Base-by-base conservation (phyloP, 164 flowering plant genomes). In the Macadamia integrifolia region DNA sequence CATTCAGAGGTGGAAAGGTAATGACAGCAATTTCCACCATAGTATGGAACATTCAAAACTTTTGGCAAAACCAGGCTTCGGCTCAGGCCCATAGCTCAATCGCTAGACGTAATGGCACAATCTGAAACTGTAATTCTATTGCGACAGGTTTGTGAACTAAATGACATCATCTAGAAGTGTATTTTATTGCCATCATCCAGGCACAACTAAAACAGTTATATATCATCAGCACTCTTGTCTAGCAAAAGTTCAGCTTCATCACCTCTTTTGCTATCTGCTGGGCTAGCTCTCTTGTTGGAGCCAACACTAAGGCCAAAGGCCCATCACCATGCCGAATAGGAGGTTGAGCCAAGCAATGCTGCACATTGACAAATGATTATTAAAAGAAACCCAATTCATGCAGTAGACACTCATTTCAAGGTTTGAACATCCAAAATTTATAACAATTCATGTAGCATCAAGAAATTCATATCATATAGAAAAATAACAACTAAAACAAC, bases 281-380 rank as follows among this genome's bases (percentile, higher is more conserved):
- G 18, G 92, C 88, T 58, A 84, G 87, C 73, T 87, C 92, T 76
- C 92, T 84, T 9, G 92, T 87, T 52, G 92, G 92, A 60, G 92
- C 85, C 62, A 85, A 67, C 11, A 87, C 86, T 59, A 87, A 69
- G 60, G 87, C 87, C 56, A 84, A 67, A 23, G 89, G 92, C 46
- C 88, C 88, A 76, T 83, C 86, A 70, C 87, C 85, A 58, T 84
- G 87, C 48, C 76, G 69, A 69, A 82, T 70, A 60, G 84, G 80
- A 64, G 83, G 67, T 73, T 85, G 87, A 58, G 83, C 82, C 76
- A 85, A 73, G 74, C 87, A 85, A 73, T 87, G 87, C 86, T 85
- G 70, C 68, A 78, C 61, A 73, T 6, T 13, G 57, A 53, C 60
- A 58, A 44, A 29, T 23, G 58, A 63, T 53, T 23, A 18, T 13